These are phyloP conservation scores for Microdochium bolleyi DNA, from an alignment of 2,329 filamentous ascomycete species.

Conservation along the genomic window DNA sequence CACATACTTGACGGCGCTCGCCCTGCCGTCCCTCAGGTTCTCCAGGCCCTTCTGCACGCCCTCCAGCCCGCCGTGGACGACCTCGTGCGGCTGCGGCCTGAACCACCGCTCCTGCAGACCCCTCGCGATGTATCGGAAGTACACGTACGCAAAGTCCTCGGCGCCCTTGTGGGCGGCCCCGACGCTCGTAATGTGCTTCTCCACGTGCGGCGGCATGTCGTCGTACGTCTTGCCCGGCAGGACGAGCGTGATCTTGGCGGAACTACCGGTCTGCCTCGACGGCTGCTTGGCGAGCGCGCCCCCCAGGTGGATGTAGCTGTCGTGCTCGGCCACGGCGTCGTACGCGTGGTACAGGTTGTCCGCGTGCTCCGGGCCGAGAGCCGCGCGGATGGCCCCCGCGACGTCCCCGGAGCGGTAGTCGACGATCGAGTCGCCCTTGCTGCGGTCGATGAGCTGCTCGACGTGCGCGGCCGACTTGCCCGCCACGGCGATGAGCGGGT, in stretches of 20 bases:
- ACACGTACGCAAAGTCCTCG: slow-evolving; percentile 19
- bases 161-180: slow-evolving; percentile 10
- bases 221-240: slow-evolving; percentile 19
- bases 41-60: slow-evolving; percentile 26
- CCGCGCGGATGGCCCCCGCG: slow-evolving; percentile 32
- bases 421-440: slow-evolving; percentile 47
- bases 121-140: slow-evolving; percentile 24
- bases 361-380: slow-evolving; percentile 26
- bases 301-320: slow-evolving; percentile 33
- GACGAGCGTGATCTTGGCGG: slow-evolving; percentile 29
- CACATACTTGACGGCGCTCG: slow-evolving; percentile 36
- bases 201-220: slow-evolving; percentile 14
- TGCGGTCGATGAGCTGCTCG: slow-evolving; percentile 38
- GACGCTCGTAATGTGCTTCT: slow-evolving; percentile 10
- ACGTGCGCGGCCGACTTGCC: slow-evolving; percentile 44
- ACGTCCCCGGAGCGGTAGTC: slow-evolving; percentile 53
- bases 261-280: slow-evolving; percentile 10
- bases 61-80: slow-evolving; percentile 21
- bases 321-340: slow-evolving; percentile 49
- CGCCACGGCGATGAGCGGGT: slow-evolving; percentile 53
- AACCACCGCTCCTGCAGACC: slow-evolving; percentile 24
- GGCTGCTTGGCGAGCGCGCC: slow-evolving; percentile 24
- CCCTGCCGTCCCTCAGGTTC: slow-evolving; percentile 19
- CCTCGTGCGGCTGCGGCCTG: slow-evolving; percentile 22
- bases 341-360: slow-evolving; percentile 36